These are phyloP conservation scores for Suillus brevipes DNA, from an alignment of 768 basidiomycete species.

Conservation along the genomic window DNA sequence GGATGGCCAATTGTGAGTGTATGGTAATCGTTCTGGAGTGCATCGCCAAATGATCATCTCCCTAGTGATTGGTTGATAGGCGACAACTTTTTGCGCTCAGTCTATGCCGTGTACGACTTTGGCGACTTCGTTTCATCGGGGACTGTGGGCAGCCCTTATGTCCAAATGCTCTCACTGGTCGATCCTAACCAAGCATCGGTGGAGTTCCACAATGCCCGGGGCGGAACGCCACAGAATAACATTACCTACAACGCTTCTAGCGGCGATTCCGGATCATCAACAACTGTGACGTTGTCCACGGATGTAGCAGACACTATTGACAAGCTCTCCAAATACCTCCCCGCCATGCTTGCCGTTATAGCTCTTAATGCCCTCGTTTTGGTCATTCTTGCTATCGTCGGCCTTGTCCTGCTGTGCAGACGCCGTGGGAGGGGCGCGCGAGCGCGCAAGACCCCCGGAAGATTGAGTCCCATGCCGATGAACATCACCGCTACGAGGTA, in stretches of 20 bases:
- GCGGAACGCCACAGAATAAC: conserved; percentile 61
- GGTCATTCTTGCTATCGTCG: conserved; percentile 54
- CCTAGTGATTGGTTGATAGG: conserved; percentile 80
- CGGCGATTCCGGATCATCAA: conserved; percentile 44
- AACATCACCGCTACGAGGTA: conserved; percentile 35
- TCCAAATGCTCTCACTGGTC: conserved; percentile 70
- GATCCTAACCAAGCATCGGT: conserved; percentile 68
- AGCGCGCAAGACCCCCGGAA: conserved; percentile 40
- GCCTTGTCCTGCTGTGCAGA: conserved; percentile 54
- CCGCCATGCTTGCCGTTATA: conserved; percentile 73
- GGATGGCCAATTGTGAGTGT: conserved; percentile 63
- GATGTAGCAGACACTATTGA: conserved; percentile 60
- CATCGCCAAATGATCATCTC: conserved; percentile 9
- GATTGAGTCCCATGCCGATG: conserved; percentile 59
- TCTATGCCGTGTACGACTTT: conserved; percentile 84
- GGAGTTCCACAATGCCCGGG: conserved; percentile 69
- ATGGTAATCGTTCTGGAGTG: background rate
- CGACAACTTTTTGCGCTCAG: conserved; percentile 78
- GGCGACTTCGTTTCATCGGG: conserved; percentile 71
- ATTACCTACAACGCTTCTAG: conserved; percentile 62
- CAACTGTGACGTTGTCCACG: conserved; percentile 54
- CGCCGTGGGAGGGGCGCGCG: conserved; percentile 41
- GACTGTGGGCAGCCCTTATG: conserved; percentile 72
- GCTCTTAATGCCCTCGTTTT: conserved; percentile 77
- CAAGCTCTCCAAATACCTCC: conserved; percentile 63